Evolutionary conservation across 305 asterid species (phyloP).

Genomic region (Vinca major): DNA sequence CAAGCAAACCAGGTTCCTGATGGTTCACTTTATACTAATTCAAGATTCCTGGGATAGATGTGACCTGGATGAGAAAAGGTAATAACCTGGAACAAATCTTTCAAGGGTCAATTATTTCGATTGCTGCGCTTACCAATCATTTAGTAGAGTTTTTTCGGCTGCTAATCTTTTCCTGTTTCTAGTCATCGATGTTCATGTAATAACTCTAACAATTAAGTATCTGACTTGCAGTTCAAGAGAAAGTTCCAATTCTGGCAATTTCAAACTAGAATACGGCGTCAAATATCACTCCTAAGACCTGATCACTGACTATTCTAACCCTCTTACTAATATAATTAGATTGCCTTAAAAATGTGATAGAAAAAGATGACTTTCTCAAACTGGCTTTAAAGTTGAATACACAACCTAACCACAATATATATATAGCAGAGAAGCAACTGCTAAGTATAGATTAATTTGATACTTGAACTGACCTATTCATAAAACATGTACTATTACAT

Average conservation of each 20-base stretch:
- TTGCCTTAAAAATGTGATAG: background rate
- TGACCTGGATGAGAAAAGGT: background rate
- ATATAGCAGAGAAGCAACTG: background rate
- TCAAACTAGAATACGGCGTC: too few relatives aligned
- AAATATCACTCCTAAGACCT: too few relatives aligned
- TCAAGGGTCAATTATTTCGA: slow-evolving; percentile 1
- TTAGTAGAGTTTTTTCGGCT: too few relatives aligned
- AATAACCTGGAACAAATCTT: background rate
- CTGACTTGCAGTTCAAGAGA: too few relatives aligned
- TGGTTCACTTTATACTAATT: background rate
- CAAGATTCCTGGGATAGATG: background rate
- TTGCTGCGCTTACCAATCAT: background rate
- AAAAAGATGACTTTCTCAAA: background rate
- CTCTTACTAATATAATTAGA: too few relatives aligned
- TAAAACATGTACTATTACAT: too few relatives aligned
- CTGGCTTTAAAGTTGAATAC: background rate
- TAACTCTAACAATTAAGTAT: too few relatives aligned
- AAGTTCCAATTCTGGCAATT: too few relatives aligned
- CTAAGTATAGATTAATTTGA: background rate
- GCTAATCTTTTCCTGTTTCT: too few relatives aligned
- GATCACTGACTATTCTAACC: too few relatives aligned
- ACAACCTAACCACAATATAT: background rate
- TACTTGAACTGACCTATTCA: background rate
- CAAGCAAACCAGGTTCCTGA: background rate
- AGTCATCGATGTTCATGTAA: background rate